Conservation (phyloP, 78 protist species). For the Dictyostelium brefeldianum region DNA sequence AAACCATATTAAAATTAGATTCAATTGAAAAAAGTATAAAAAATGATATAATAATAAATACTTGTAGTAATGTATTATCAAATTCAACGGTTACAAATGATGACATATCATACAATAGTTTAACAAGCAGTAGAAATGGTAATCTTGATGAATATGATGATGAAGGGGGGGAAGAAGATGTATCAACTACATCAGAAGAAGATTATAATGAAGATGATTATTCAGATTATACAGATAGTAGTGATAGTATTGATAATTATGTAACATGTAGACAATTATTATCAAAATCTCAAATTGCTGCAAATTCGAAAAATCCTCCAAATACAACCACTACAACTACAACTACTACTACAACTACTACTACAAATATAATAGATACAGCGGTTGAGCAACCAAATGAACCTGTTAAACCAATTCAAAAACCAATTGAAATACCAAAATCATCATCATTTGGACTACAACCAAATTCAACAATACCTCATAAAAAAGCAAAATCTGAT, state of each 20-base stretch:
- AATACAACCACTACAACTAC: background rate
- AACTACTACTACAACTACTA: background rate
- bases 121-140: background rate
- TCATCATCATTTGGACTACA: conserved; percentile 9
- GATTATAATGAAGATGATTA: background rate
- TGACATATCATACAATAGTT: background rate
- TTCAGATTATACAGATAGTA: background rate
- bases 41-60: background rate
- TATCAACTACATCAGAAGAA: background rate
- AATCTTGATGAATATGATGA: too few relatives aligned
- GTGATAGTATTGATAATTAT: background rate
- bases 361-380: background rate
- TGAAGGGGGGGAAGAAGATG: too few relatives aligned
- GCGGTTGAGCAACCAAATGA: background rate
- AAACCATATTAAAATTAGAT: background rate
- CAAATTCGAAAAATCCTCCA: background rate
- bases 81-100: background rate
- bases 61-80: background rate
- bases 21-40: background rate
- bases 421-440: conserved; percentile 10
- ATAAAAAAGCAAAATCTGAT: conserved; percentile 44
- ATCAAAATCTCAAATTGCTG: background rate
- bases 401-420: background rate
- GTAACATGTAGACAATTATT: background rate
- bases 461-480: conserved; percentile 3